Conservation (phyloP, 768 basidiomycete species). For the Cystobasidium tubakii region DNA sequence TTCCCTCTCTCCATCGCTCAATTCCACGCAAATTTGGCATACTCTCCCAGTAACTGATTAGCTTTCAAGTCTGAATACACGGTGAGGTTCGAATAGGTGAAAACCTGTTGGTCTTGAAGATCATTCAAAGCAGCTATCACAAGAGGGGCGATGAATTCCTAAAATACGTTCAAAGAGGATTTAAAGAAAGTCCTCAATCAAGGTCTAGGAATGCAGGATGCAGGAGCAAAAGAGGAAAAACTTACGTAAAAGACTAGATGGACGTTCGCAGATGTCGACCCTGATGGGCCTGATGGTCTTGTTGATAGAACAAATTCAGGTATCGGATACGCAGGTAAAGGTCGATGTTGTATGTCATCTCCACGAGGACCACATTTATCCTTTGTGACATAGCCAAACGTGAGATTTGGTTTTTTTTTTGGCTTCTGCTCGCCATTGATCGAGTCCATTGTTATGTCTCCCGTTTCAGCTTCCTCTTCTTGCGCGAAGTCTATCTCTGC, state of each 20-base stretch:
- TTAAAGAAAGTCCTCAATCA: not conserved
- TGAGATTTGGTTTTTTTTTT: constrained; percentile 52
- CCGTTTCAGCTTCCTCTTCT: not conserved
- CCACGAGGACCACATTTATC: constrained; percentile 62
- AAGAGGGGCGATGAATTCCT: constrained; percentile 58
- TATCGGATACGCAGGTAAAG: constrained; percentile 57
- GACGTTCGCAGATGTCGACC: constrained; percentile 54
- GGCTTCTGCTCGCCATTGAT: too few relatives aligned
- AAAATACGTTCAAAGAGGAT: not conserved
- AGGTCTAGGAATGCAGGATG: too few relatives aligned
- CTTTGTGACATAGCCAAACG: constrained; percentile 67
- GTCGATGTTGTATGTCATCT: constrained; percentile 64
- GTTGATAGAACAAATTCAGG: constrained; percentile 58
- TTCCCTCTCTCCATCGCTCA: too few relatives aligned
- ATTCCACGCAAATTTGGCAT: constrained; percentile 53
- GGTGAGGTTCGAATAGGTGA: constrained; percentile 56
- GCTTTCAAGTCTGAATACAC: constrained; percentile 58
- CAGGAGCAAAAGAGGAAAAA: not conserved
- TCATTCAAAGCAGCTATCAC: constrained; percentile 55
- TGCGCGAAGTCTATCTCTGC: not conserved
- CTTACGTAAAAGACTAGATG: constrained; percentile 65
- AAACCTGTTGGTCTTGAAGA: constrained; percentile 56
- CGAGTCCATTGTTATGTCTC: too few relatives aligned
- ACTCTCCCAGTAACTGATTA: constrained; percentile 58
- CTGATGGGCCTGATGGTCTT: constrained; percentile 54